Base-by-base conservation (phyloP, 495 filamentous ascomycete genomes). In the Glonium stellatum region DNA sequence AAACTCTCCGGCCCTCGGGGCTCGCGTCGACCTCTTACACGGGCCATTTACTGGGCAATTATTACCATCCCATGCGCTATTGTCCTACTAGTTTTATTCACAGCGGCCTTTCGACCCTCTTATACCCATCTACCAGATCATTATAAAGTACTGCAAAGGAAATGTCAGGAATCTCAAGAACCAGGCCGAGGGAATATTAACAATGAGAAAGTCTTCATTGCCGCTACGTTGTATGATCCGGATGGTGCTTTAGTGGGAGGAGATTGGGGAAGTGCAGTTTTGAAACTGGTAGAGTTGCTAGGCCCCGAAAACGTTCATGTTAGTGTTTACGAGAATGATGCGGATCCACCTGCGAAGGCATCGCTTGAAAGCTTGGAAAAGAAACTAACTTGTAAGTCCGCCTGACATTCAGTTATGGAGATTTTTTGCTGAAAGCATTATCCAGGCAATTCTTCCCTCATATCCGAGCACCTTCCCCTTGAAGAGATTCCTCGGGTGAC, bases 271-370 rank as follows among this genome's bases (percentile, higher is more conserved):
- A 47, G 46, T 21, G 54, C 54, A 46, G 39, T 57, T 9, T 23
- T 57, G 54, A 47, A 47, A 8, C 27, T 57, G 39, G 39, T 57
- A 9, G 54, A 57, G 35, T 59, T 80, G 11, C 70, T 84, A 13
- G 82, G 82, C 6, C 72, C 73, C 27, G 71, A 79, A 15, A 79
- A 82, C 58, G 78, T 79, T 6, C 81, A 78, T 66, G 64, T 84
- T 13, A 79, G 76, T 57, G 74, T 84, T 23, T 91, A 89, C 67
- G 88, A 89, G 68, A 88, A 88, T 63, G 84, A 87, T 67, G 80
- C 82, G 35, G 85, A 84, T 0, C 64, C 64, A 0, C 59, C 60
- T 6, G 75, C 76, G 3, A 69, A 59, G 1, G 54, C 59, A 27
- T 78, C 81, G 1, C 68, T 85, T 46, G 54, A 69, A 22, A 58